Conservation (phyloP, 495 filamentous ascomycete genomes). For the Beverwykella pulmonaria region DNA sequence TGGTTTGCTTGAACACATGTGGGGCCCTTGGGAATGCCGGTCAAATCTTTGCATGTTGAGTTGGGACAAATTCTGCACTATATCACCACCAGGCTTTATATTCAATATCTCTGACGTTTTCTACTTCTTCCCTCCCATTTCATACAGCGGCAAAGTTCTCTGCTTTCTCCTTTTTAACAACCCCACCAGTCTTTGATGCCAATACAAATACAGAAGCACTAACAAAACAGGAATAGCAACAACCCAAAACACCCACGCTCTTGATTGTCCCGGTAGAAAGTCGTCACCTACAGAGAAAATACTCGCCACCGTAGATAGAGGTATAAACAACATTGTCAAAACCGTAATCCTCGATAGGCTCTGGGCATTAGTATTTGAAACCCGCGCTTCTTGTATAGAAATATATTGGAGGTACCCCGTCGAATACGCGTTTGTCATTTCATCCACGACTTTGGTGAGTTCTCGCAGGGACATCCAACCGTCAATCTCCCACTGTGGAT, state of each 20-base stretch:
- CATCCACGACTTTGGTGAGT: no score
- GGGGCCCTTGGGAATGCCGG: no score
- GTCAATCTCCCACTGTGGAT: no score
- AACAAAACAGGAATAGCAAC: background rate
- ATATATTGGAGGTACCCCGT: conserved; percentile 5
- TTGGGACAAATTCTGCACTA: no score
- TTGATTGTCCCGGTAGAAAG: background rate
- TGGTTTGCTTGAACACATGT: no score
- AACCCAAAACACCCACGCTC: conserved; percentile 6
- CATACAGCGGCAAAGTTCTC: no score
- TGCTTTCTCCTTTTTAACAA: no score
- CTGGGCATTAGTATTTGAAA: conserved; percentile 2
- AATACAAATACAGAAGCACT: background rate
- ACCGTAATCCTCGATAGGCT: conserved; percentile 8
- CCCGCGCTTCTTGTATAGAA: conserved; percentile 5
- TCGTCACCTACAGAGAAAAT: conserved; percentile 3
- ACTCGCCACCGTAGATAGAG: background rate
- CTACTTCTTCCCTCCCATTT: no score
- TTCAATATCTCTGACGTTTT: no score
- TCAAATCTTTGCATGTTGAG: no score
- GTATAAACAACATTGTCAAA: conserved; percentile 7
- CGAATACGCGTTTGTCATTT: background rate
- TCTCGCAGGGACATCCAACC: no score
- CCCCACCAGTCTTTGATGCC: background rate
- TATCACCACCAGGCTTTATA: no score